phyloP scores from a whole-genome alignment of 2,329 filamentous ascomycete genomes.

The Sclerotinia minor region DNA sequence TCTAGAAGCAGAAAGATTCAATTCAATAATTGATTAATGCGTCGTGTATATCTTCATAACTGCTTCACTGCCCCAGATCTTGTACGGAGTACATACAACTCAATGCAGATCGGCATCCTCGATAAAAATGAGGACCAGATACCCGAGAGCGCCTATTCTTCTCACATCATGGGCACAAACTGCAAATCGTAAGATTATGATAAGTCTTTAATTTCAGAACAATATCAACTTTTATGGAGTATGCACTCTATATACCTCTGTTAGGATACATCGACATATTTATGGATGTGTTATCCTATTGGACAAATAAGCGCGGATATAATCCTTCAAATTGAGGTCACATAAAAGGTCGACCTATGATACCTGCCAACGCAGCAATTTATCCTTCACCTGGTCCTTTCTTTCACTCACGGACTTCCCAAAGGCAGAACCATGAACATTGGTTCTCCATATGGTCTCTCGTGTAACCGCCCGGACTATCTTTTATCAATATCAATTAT shows the following conservation, averaged over 20 bases:
- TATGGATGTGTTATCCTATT: conserved; percentile 4
- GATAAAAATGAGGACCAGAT: neutral
- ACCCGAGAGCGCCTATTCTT: conserved; percentile 16
- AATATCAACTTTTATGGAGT: neutral
- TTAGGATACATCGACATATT: neutral
- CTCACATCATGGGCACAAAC: neutral
- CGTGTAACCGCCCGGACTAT: conserved; percentile 10
- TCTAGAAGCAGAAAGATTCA: neutral
- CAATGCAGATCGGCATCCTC: conserved; percentile 6
- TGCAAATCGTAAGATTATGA: neutral
- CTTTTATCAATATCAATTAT: neutral
- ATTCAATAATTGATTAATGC: neutral
- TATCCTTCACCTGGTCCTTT: neutral
- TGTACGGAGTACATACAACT: neutral
- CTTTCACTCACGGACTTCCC: neutral
- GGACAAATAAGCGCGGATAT: conserved; percentile 16
- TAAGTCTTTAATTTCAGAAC: neutral
- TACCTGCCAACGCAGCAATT: neutral
- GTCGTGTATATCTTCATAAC: neutral
- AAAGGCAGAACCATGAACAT: conserved; percentile 1
- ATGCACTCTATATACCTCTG: neutral
- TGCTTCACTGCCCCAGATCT: neutral
- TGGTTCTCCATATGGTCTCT: neutral
- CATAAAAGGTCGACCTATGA: conserved; percentile 12
- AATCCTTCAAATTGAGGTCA: conserved; percentile 17